These are phyloP conservation scores for Drechslerella coelobrocha DNA, from an alignment of 2,329 filamentous ascomycete genomes.

Conservation along the genomic window DNA sequence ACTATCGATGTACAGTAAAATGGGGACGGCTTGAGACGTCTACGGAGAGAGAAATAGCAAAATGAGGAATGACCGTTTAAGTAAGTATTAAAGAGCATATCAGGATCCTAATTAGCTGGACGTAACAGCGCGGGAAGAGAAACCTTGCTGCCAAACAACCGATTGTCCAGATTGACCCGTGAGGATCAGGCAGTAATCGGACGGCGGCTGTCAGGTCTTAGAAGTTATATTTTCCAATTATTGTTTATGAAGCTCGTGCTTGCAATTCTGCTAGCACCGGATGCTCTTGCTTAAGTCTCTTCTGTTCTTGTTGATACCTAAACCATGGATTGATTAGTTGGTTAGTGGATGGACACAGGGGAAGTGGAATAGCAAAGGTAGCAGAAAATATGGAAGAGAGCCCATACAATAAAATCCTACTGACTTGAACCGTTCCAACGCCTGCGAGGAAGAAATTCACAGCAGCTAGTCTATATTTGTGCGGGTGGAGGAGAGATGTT, in stretches of 20 bases:
- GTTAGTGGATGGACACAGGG: neutral
- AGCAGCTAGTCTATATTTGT: slow-evolving; percentile 72
- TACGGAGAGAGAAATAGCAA: too few relatives aligned
- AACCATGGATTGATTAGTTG: neutral
- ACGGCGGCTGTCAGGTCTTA: neutral
- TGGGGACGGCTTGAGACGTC: too few relatives aligned
- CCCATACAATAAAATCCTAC: slow-evolving; percentile 74
- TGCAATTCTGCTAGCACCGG: slow-evolving; percentile 39
- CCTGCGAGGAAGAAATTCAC: slow-evolving; percentile 98
- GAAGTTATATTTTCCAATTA: too few relatives aligned
- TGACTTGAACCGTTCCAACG: slow-evolving; percentile 82
- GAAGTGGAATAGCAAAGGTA: too few relatives aligned
- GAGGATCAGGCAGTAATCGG: neutral
- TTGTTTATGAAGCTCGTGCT: slow-evolving; percentile 17
- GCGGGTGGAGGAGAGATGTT: slow-evolving; percentile 5
- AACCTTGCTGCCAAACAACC: too few relatives aligned
- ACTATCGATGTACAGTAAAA: too few relatives aligned
- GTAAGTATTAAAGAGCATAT: too few relatives aligned
- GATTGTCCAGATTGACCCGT: neutral
- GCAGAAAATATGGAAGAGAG: too few relatives aligned
- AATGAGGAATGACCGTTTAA: too few relatives aligned
- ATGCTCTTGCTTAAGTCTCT: slow-evolving; percentile 38
- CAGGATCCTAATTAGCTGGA: too few relatives aligned
- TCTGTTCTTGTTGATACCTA: slow-evolving; percentile 44
- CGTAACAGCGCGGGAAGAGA: too few relatives aligned